Conservation (phyloP, 148 eudicot genomes). For the Mesembryanthemum crystallinum region DNA sequence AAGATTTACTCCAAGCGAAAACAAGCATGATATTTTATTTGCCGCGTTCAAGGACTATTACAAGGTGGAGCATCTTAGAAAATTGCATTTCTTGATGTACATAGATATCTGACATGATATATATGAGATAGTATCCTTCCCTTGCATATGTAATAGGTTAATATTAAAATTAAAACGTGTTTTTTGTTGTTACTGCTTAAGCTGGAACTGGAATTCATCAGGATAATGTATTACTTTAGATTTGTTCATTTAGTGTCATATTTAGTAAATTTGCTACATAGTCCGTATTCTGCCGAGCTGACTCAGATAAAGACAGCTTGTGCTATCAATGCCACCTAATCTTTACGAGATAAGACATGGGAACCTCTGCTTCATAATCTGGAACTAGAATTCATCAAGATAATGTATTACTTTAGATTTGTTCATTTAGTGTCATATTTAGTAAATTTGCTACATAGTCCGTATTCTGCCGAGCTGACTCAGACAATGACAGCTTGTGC, state of each 20-base stretch:
- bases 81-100: background rate
- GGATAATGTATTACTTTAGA: background rate
- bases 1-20: slow-evolving; percentile 57
- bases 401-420: background rate
- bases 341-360: no score
- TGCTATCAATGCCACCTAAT: no score
- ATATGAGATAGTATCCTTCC: background rate
- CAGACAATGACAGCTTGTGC: background rate
- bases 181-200: background rate
- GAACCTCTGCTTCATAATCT: background rate
- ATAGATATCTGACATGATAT: background rate
- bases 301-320: background rate
- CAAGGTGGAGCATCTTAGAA: slow-evolving; percentile 43
- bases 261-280: background rate
- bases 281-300: background rate
- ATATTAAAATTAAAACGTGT: background rate
- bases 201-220: background rate
- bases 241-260: background rate
- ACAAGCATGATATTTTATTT: slow-evolving; percentile 51
- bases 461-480: background rate
- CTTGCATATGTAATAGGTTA: background rate
- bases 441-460: background rate
- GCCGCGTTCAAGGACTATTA: slow-evolving; percentile 81
- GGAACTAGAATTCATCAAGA: background rate
- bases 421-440: background rate